A percentile compares a stretch with the other conserved stretches of the same genome.
Conservation (phyloP, 306 rosid genomes). For the Bauhinia variegata region DNA sequence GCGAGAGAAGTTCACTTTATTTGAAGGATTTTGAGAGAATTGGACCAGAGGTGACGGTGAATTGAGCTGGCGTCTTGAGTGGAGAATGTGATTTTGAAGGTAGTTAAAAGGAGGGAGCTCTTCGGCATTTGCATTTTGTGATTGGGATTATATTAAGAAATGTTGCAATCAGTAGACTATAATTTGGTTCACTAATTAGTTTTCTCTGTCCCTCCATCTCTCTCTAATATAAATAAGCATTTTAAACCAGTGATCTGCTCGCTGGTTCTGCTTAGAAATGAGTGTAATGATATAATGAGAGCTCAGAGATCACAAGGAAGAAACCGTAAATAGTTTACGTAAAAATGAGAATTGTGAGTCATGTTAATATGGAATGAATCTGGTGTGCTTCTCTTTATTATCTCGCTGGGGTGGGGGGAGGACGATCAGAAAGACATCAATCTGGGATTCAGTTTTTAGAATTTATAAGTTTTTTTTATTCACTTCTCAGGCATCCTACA, state of each 20-base stretch:
- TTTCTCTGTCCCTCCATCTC: not conserved
- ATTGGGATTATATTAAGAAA: too few species aligned
- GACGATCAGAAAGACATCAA: not conserved
- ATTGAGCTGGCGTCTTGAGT: slow-evolving; percentile 35
- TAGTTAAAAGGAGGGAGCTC: slow-evolving; percentile 50
- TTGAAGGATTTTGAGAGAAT: slow-evolving; percentile 27
- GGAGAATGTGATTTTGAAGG: slow-evolving; percentile 29
- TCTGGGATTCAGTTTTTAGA: slow-evolving; percentile 28
- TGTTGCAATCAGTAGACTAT: slow-evolving; percentile 15
- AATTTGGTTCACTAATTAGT: slow-evolving; percentile 12
- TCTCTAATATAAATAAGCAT: not conserved
- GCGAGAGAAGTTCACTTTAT: slow-evolving; percentile 1
- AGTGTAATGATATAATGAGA: not conserved
- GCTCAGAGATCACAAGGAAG: not conserved
- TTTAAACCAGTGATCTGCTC: not conserved
- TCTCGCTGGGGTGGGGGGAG: not conserved
- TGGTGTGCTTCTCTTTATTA: not conserved
- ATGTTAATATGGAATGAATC: too few species aligned
- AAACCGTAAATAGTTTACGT: not conserved
- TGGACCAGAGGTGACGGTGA: slow-evolving; percentile 37
- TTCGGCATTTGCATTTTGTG: slow-evolving; percentile 58
- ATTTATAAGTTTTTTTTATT: slow-evolving; percentile 2
- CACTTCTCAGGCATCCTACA: slow-evolving; percentile 54
- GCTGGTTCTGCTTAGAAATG: slow-evolving; percentile 17
- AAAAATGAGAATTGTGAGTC: not conserved